Percentiles rank a stretch among this genome's conserved stretches.
phyloP scores from a whole-genome alignment of 805 yeast genomes.

The Barnettozyma sucrosica region DNA sequence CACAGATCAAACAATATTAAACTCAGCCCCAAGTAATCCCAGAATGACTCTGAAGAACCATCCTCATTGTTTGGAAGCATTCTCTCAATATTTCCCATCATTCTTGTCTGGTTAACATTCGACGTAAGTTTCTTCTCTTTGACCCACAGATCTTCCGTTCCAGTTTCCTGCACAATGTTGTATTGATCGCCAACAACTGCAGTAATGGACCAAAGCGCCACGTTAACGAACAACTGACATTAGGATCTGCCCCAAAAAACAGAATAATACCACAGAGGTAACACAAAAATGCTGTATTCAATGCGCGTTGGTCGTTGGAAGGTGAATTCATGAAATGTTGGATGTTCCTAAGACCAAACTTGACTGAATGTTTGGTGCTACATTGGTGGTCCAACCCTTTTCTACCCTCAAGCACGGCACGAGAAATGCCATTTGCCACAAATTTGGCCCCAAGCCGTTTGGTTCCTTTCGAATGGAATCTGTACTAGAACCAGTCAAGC shows the following conservation, averaged over 20 bases:
- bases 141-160: slow-evolving; percentile 9
- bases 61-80: neutral
- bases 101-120: neutral
- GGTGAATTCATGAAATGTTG: too few species aligned
- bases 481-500: neutral
- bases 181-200: neutral
- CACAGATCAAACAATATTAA: neutral
- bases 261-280: slow-evolving; percentile 9
- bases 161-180: slow-evolving; percentile 5
- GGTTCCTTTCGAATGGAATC: slow-evolving; percentile 1
- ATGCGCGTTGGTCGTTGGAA: neutral
- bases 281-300: slow-evolving; percentile 6
- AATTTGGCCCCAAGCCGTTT: slow-evolving; percentile 7
- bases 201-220: slow-evolving; percentile 7
- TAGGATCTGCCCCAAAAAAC: slow-evolving; percentile 5
- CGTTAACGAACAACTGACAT: neutral
- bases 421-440: slow-evolving; percentile 7
- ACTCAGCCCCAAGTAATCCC: neutral
- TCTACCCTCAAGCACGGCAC: slow-evolving; percentile 17
- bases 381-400: neutral
- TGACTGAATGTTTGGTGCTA: too few species aligned
- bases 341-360: too few species aligned
- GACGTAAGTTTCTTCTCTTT: neutral
- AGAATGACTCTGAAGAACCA: neutral
- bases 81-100: neutral